These are phyloP conservation scores for Syncephalastrum sp. DNA, from an alignment of 371 early-diverging fungal genomes.

Conservation along the genomic window DNA sequence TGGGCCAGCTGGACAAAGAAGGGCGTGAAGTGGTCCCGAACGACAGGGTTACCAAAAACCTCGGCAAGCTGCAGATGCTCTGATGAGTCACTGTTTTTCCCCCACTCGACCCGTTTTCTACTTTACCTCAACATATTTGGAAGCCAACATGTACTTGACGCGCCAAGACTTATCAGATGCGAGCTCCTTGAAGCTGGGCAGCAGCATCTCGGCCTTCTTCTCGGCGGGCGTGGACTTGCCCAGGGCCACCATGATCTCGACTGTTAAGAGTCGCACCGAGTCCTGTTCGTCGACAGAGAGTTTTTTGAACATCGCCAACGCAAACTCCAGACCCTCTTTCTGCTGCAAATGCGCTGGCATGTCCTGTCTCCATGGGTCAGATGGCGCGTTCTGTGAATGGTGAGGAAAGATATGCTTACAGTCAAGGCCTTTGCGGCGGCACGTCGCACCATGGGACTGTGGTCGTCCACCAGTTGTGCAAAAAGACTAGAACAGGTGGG, in stretches of 20 bases:
- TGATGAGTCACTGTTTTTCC: not conserved
- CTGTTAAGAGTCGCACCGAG: constrained; percentile 92
- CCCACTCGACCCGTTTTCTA: not conserved
- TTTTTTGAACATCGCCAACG: constrained; percentile 72
- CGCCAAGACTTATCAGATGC: constrained; percentile 95
- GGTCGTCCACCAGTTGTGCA: constrained; percentile 82
- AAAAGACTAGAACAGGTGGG: constrained; percentile 39
- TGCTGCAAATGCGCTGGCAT: no score
- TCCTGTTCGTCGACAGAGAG: constrained; percentile 90
- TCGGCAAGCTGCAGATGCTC: constrained; percentile 61
- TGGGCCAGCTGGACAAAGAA: constrained; percentile 80
- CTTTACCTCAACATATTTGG: constrained; percentile 85
- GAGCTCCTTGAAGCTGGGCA: constrained; percentile 71
- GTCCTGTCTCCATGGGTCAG: no score
- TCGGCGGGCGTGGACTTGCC: constrained; percentile 75
- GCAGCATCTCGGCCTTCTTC: constrained; percentile 70
- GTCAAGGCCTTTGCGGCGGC: constrained; percentile 88
- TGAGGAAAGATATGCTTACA: constrained; percentile 34
- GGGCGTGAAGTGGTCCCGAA: constrained; percentile 68
- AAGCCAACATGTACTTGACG: constrained; percentile 96
- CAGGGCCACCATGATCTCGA: constrained; percentile 87
- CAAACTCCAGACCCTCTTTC: no score
- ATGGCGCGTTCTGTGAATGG: no score
- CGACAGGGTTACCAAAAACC: constrained; percentile 74
- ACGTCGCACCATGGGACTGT: constrained; percentile 98